A percentile compares a stretch with the other conserved stretches of the same genome.
These are phyloP conservation scores for Byssochlamys sp. DNA, from an alignment of 2,329 filamentous ascomycete species.

Conservation along the genomic window DNA sequence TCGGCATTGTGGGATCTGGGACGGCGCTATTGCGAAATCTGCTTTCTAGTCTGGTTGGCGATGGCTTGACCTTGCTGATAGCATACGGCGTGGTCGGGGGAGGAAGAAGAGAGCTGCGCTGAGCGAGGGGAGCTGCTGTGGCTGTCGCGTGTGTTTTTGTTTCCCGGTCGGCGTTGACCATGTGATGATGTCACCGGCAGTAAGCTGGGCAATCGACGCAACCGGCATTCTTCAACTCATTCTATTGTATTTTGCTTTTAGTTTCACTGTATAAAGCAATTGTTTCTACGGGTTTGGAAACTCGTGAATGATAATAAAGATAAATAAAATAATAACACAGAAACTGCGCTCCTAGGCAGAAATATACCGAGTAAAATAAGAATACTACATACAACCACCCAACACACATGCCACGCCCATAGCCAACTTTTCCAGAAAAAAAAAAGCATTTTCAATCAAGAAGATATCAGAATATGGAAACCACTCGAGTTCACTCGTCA, in stretches of 20 bases:
- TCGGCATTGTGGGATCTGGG: not conserved
- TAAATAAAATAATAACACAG: not conserved
- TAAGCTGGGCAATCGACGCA: not conserved
- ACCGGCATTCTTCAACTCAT: not conserved
- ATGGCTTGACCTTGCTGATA: not conserved
- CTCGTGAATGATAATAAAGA: not conserved
- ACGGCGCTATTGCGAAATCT: not conserved
- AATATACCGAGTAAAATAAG: not conserved
- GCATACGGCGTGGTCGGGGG: not conserved
- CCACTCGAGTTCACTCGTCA: conserved; percentile 10
- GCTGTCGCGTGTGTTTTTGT: conserved; percentile 2
- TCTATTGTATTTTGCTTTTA: not conserved
- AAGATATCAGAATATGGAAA: not conserved
- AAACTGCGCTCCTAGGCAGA: not conserved
- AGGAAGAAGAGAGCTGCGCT: not conserved
- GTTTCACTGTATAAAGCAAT: not conserved
- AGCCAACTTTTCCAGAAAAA: not conserved
- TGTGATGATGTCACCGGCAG: conserved; percentile 27
- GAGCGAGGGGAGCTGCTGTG: not conserved
- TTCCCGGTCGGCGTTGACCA: conserved; percentile 18
- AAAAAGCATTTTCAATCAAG: not conserved
- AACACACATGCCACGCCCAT: too few species aligned
- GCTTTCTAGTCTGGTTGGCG: not conserved
- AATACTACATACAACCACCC: too few species aligned
- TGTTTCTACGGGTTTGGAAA: not conserved